phyloP scores from a whole-genome alignment of 2,329 filamentous ascomycete genomes.

The Byssothecium circinans region DNA sequence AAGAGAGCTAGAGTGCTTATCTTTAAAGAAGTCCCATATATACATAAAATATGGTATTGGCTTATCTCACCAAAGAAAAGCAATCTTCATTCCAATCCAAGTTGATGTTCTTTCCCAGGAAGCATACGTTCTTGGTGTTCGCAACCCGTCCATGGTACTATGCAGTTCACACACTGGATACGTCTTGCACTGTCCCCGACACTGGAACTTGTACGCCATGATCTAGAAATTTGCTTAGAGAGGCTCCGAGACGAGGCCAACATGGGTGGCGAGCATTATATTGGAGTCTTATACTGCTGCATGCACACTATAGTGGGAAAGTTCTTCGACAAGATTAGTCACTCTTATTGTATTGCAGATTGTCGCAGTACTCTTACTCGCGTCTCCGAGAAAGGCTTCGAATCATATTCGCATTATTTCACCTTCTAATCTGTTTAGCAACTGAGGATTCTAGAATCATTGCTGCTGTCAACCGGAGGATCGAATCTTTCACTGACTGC shows the following conservation, averaged over 20 bases:
- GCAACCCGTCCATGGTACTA: conserved; percentile 47
- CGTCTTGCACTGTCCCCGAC: conserved; percentile 52
- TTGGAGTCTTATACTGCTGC: conserved; percentile 50
- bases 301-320: conserved; percentile 57
- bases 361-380: conserved; percentile 48
- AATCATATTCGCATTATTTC: conserved; percentile 58
- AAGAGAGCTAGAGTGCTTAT: conserved; percentile 54
- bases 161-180: conserved; percentile 49
- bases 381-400: conserved; percentile 57
- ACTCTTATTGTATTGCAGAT: conserved; percentile 12
- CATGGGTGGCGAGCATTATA: conserved; percentile 20
- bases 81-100: conserved; percentile 47
- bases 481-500: conserved; percentile 46
- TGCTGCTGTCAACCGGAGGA: conserved; percentile 44
- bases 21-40: conserved; percentile 47
- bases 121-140: conserved; percentile 42
- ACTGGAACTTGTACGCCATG: conserved; percentile 47
- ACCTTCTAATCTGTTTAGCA: conserved; percentile 54
- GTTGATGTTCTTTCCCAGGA: conserved; percentile 53
- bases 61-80: conserved; percentile 30
- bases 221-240: conserved; percentile 28
- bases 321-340: conserved; percentile 44
- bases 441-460: conserved; percentile 43
- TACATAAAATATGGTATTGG: conserved; percentile 49
- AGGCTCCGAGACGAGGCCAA: conserved; percentile 29